Evolutionary conservation across 257 asterid genomes (phyloP).

Genomic region (Jaltomata sinuosa): DNA sequence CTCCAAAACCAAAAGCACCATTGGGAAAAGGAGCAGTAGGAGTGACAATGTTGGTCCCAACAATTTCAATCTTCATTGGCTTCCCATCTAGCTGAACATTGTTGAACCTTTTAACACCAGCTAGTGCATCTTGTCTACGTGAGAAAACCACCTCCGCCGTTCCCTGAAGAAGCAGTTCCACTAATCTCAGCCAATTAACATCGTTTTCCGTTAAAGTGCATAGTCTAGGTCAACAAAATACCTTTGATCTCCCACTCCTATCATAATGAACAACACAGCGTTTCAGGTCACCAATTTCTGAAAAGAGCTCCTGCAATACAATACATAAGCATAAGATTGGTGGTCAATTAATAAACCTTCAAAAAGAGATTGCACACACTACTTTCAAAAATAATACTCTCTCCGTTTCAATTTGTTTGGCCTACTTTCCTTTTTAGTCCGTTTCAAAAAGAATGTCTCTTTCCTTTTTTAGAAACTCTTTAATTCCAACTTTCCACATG

Average conservation of each 20-base stretch:
- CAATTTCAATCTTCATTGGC: constrained; percentile 58
- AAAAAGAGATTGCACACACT: neutral
- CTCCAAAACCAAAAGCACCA: constrained; percentile 29
- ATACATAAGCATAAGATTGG: neutral
- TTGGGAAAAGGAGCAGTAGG: constrained; percentile 14
- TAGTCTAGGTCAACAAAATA: constrained; percentile 6
- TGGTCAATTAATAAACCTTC: neutral
- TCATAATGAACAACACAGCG: constrained; percentile 66
- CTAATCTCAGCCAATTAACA: neutral
- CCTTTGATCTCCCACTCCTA: constrained; percentile 97
- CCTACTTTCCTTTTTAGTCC: no score
- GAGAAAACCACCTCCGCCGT: constrained; percentile 80
- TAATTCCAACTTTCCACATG: no score
- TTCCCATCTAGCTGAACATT: constrained; percentile 65
- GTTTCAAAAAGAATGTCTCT: no score
- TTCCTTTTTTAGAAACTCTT: no score
- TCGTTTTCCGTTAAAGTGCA: neutral
- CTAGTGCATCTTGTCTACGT: constrained; percentile 46
- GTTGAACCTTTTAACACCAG: constrained; percentile 57
- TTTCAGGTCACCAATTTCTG: constrained; percentile 89
- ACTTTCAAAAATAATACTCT: neutral
- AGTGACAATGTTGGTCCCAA: constrained; percentile 36
- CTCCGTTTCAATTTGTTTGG: no score
- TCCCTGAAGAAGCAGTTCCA: constrained; percentile 45
- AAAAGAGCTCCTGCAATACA: constrained; percentile 67